A percentile compares a stretch with the other conserved stretches of the same genome.
Conservation (phyloP, 1,284 basidiomycete genomes). For the Sporisorium reilianum region DNA sequence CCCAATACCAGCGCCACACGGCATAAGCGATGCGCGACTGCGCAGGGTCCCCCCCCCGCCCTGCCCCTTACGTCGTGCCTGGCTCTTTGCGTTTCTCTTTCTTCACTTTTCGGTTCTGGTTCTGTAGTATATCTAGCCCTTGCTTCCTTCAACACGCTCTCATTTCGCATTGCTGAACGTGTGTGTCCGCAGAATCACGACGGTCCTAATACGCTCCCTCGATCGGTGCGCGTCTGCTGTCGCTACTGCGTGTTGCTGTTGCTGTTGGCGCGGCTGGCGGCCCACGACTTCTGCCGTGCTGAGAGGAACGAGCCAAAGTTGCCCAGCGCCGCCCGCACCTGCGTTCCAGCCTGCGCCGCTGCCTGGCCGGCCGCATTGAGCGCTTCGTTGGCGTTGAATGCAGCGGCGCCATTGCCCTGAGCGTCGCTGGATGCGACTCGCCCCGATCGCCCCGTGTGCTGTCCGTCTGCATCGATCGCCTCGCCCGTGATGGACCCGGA, state of each 20-base stretch:
- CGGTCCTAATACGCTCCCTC: slow-evolving; percentile 1
- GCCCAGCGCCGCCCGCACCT: slow-evolving; percentile 61
- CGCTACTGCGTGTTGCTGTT: slow-evolving; percentile 14
- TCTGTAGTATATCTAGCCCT: slow-evolving; percentile 53
- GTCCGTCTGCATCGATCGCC: slow-evolving; percentile 50
- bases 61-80: no score
- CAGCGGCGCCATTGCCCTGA: slow-evolving; percentile 14
- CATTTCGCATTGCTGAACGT: slow-evolving; percentile 21
- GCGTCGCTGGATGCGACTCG: slow-evolving; percentile 8
- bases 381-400: slow-evolving; percentile 42
- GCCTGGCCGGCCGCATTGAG: slow-evolving; percentile 48
- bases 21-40: slow-evolving; percentile 19
- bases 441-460: slow-evolving; percentile 38
- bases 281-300: slow-evolving; percentile 51
- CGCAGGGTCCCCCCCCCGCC: no score
- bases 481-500: slow-evolving; percentile 52
- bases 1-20: slow-evolving; percentile 66
- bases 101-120: slow-evolving; percentile 33
- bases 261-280: slow-evolving; percentile 27
- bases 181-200: background rate
- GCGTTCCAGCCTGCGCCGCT: slow-evolving; percentile 59
- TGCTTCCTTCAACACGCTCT: slow-evolving; percentile 37
- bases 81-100: slow-evolving; percentile 8
- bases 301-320: slow-evolving; percentile 64
- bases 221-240: background rate